Percentiles rank a stretch among this genome's conserved stretches.
phyloP scores from a whole-genome alignment of 2,329 filamentous ascomycete species.

The Exophiala aquamarina region DNA sequence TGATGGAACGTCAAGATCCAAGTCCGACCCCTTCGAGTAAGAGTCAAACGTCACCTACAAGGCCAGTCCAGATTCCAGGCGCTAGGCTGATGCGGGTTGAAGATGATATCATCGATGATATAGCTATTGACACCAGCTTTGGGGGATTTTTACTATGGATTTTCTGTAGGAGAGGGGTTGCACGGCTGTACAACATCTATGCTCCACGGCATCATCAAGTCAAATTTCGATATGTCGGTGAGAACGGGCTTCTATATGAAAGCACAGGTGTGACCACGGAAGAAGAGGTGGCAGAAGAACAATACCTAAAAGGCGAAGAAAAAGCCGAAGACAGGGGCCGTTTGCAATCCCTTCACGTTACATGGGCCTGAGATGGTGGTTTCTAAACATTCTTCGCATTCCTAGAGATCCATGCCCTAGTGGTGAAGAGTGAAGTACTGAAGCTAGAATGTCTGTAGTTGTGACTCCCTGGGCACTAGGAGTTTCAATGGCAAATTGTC shows the following conservation, averaged over 20 bases:
- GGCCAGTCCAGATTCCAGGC: constrained; percentile 14
- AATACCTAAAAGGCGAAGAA: no score
- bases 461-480: no score
- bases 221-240: constrained; percentile 11
- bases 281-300: no score
- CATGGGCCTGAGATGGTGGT: no score
- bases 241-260: constrained; percentile 22
- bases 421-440: no score
- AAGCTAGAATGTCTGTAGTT: no score
- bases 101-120: constrained; percentile 20
- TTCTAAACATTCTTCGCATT: no score
- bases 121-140: constrained; percentile 21
- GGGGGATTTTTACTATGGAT: constrained; percentile 26
- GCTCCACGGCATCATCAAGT: constrained; percentile 4
- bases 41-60: not conserved
- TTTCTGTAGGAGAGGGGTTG: constrained; percentile 20
- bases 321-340: no score
- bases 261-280: no score
- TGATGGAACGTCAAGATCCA: constrained; percentile 11
- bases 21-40: not conserved
- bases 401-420: no score
- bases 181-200: constrained; percentile 20
- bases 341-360: no score
- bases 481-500: no score
- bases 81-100: constrained; percentile 13